These are phyloP conservation scores for Neoarthrinium moseri DNA, from an alignment of 2,329 filamentous ascomycete species.

Conservation along the genomic window DNA sequence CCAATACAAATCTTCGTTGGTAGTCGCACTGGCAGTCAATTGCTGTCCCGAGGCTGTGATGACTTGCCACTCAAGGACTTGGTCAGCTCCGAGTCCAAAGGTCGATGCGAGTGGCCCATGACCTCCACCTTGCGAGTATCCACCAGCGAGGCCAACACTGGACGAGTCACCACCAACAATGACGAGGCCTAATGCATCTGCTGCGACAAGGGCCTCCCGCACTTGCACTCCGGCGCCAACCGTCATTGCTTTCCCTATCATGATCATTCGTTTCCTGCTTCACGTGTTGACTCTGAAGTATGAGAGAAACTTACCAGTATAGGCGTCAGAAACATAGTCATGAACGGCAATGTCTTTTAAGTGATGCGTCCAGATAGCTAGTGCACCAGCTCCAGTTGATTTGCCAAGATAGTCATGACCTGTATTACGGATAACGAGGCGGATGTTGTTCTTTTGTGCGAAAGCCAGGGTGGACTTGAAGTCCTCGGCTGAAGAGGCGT, in stretches of 20 bases:
- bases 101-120: conserved; percentile 50
- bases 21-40: conserved; percentile 42
- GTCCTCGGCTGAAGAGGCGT: conserved; percentile 20
- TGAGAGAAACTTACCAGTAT: too few species aligned
- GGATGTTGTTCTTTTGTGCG: conserved; percentile 13
- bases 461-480: conserved; percentile 20
- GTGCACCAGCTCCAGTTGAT: conserved; percentile 36
- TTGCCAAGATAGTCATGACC: conserved; percentile 33
- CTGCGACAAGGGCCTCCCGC: not conserved
- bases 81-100: conserved; percentile 59
- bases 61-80: conserved; percentile 55
- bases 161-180: not conserved
- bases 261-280: too few species aligned
- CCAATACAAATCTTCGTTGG: conserved; percentile 62
- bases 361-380: conserved; percentile 33
- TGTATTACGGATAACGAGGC: conserved; percentile 35
- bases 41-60: conserved; percentile 49
- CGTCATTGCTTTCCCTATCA: not conserved
- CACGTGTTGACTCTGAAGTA: too few species aligned
- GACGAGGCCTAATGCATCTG: not conserved
- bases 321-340: too few species aligned
- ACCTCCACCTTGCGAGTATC: conserved; percentile 45
- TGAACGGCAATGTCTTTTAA: conserved; percentile 27
- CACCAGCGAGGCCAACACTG: conserved; percentile 1
- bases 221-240: not conserved